Evolutionary conservation across 2,329 filamentous ascomycete species (phyloP).

Genomic region (Sporothrix luriei): DNA sequence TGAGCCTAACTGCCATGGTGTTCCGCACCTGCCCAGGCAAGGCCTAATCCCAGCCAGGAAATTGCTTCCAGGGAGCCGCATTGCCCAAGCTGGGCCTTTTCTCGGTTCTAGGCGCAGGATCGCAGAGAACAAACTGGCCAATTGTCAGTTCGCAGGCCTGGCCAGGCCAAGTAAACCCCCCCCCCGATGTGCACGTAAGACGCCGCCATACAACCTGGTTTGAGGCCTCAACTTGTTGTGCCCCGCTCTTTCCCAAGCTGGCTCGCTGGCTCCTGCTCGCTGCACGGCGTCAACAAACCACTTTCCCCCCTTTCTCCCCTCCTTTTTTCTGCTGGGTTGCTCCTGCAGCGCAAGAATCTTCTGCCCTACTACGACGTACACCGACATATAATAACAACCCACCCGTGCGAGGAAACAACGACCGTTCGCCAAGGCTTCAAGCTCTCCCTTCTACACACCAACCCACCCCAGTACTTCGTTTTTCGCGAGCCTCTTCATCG

Average conservation of each 20-base stretch:
- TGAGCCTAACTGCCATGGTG: background rate
- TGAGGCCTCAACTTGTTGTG: slow-evolving; percentile 13
- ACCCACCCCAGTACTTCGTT: slow-evolving; percentile 17
- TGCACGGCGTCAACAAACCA: background rate
- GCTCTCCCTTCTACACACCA: slow-evolving; percentile 28
- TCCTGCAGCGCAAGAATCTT: slow-evolving; percentile 24
- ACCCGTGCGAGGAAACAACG: slow-evolving; percentile 24
- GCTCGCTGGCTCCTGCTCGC: slow-evolving; percentile 13
- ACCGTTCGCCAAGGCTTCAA: slow-evolving; percentile 31
- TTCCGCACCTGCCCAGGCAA: background rate
- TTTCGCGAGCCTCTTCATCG: slow-evolving; percentile 24
- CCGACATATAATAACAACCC: slow-evolving; percentile 30
- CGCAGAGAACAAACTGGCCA: background rate
- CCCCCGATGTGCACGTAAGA: slow-evolving; percentile 7
- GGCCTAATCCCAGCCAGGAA: slow-evolving; percentile 6
- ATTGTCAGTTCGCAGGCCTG: slow-evolving; percentile 8
- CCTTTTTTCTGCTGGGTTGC: slow-evolving; percentile 26
- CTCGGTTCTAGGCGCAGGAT: background rate
- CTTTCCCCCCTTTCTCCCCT: slow-evolving; percentile 25
- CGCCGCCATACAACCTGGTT: slow-evolving; percentile 3
- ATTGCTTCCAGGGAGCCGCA: slow-evolving; percentile 24
- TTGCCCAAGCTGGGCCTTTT: background rate
- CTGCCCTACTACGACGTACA: slow-evolving; percentile 22
- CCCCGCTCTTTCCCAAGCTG: slow-evolving; percentile 27
- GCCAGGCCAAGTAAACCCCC: too few species aligned